These are phyloP conservation scores for Tetrapisispora taiwanensis DNA, from an alignment of 805 yeast genomes.

Conservation along the genomic window DNA sequence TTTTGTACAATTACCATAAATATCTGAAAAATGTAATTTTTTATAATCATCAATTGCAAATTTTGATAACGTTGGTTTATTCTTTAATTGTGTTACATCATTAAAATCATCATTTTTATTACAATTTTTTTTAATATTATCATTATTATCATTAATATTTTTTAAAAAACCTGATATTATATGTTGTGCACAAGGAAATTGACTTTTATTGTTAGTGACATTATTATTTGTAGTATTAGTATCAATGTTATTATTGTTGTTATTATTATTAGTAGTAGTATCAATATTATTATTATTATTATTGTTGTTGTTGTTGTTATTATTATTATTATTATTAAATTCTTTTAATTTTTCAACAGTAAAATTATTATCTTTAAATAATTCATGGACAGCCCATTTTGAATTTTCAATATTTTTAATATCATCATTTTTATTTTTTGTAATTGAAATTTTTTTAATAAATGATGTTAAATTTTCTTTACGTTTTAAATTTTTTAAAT, in stretches of 20 bases:
- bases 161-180: slow-evolving; percentile 54
- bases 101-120: not conserved
- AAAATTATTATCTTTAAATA: slow-evolving; percentile 2
- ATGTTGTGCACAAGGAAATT: slow-evolving; percentile 37
- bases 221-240: too few species aligned
- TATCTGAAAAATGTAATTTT: slow-evolving; percentile 46
- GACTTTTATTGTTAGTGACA: too few species aligned
- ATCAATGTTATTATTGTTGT: too few species aligned
- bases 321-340: not conserved
- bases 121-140: slow-evolving; percentile 15
- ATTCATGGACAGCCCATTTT: slow-evolving; percentile 60
- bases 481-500: slow-evolving; percentile 61
- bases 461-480: slow-evolving; percentile 67
- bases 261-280: not conserved
- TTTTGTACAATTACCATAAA: slow-evolving; percentile 80
- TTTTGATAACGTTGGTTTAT: not conserved
- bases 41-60: not conserved
- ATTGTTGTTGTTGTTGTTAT: slow-evolving; percentile 30
- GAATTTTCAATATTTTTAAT: slow-evolving; percentile 62
- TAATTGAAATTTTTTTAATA: slow-evolving; percentile 54
- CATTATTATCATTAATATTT: slow-evolving; percentile 1
- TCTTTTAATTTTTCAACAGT: not conserved
- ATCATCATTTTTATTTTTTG: slow-evolving; percentile 37
- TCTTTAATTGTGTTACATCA: not conserved
- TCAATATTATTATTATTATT: slow-evolving; percentile 7